These are phyloP conservation scores for Epichloe baconii DNA, from an alignment of 2,329 filamentous ascomycete genomes.

Conservation along the genomic window DNA sequence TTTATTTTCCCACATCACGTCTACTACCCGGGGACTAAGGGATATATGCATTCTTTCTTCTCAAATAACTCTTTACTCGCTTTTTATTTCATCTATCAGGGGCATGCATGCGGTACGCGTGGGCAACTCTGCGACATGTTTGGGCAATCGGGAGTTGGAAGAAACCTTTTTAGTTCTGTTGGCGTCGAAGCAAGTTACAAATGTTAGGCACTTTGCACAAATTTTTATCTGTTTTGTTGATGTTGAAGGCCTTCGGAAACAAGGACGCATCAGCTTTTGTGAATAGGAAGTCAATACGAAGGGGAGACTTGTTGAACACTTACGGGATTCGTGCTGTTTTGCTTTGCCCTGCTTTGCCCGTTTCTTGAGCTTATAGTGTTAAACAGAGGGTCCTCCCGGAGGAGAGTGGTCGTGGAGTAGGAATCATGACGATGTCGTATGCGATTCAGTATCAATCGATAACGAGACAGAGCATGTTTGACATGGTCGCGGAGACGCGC, in stretches of 20 bases:
- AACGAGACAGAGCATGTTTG: too few relatives aligned
- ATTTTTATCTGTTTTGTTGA: background rate
- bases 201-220: background rate
- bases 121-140: background rate
- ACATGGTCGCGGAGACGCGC: too few relatives aligned
- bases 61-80: slow-evolving; percentile 4
- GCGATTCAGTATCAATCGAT: too few relatives aligned
- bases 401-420: too few relatives aligned
- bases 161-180: background rate
- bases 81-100: background rate
- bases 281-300: background rate
- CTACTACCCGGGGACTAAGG: background rate
- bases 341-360: too few relatives aligned
- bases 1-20: background rate
- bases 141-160: slow-evolving; percentile 6
- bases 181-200: slow-evolving; percentile 4
- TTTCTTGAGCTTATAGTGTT: too few relatives aligned
- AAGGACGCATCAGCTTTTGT: background rate
- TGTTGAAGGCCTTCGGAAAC: background rate
- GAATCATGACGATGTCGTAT: too few relatives aligned
- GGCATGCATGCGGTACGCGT: background rate
- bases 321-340: too few relatives aligned
- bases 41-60: slow-evolving; percentile 1
- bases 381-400: too few relatives aligned
- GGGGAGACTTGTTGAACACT: background rate